phyloP scores from a whole-genome alignment of 176 grass and related monocot species.

The Oryza glaberrima region DNA sequence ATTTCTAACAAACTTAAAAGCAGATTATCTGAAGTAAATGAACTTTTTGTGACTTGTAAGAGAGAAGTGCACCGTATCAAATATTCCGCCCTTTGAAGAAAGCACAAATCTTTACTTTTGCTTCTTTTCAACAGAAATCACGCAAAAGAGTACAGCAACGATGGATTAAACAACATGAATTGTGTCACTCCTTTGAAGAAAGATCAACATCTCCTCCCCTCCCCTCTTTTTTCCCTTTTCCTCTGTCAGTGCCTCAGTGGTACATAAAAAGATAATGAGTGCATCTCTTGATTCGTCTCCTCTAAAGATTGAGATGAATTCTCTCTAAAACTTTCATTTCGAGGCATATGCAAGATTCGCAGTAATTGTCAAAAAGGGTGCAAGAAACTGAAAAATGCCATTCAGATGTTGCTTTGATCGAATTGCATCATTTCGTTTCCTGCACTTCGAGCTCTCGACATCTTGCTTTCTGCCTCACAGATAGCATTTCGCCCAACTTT shows the following conservation, averaged over 20 bases:
- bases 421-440: neutral
- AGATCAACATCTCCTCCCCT: too few species aligned
- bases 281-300: too few species aligned
- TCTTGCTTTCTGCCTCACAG: slow-evolving; percentile 20
- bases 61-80: neutral
- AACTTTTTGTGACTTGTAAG: neutral
- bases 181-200: too few species aligned
- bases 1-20: neutral
- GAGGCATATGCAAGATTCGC: neutral
- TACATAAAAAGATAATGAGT: neutral
- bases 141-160: neutral
- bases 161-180: neutral
- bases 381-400: neutral
- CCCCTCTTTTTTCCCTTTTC: too few species aligned
- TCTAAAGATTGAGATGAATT: neutral
- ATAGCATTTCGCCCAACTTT: neutral
- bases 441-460: neutral
- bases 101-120: neutral
- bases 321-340: neutral
- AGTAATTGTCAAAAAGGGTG: neutral
- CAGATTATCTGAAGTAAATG: neutral
- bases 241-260: too few species aligned
- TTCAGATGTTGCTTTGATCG: neutral
- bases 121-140: neutral
- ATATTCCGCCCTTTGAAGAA: slow-evolving; percentile 1